Evolutionary conservation across 352 stramenopile species (phyloP), one percentile per base, ranked within the genome.

Genomic region (Phytopythium cucurbitacearum): DNA sequence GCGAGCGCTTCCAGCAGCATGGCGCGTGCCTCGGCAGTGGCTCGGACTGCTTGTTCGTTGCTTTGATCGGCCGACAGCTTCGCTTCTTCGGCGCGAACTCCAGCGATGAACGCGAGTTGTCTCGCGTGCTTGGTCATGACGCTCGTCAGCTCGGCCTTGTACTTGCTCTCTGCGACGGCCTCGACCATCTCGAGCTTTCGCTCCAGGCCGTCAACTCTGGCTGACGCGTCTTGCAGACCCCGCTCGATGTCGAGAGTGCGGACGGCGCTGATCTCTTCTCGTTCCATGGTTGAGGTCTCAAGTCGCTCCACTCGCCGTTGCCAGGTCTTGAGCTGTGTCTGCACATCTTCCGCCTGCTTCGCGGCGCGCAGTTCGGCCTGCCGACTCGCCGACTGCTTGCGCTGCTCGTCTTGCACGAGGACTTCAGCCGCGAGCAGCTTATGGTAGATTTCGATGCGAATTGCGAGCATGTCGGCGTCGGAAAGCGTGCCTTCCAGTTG

Each of bases 1-100:
- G 73, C 73, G 38, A 90, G 50, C 6, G 65, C 71, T 16, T 84
- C 75, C 16, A 90, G 58, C 9, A 85, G 36, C n/a, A 67, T 35
- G 0, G 61, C 70, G 9, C 68, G 62, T 12, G 58, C 54, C 35
- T 72, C 33, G 21, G 48, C 48, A 9, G 45, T 37, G 12, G 33
- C 28, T 16, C 16, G 33, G 2, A 38, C 11, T 7, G 32, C 48
- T 6, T 16, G 11, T 13, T 54, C 48, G 10, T 4, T 39, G 7
- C 28, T 32, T 44, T 54, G 15, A 3, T 45, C 45, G 37, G 4
- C 37, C 12, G 33, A 46, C 37, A 9, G 21, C 21, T 39, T 54
- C 48, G 28, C 36, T 38, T 28, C 21, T 9, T 54, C 48, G 4
- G 12, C 21, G 2, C 21, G 48, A 34, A 54, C 48, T 12, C 16